Base-by-base conservation (phyloP, 192 early-diverging fungal species). In the Backusella sp. region DNA sequence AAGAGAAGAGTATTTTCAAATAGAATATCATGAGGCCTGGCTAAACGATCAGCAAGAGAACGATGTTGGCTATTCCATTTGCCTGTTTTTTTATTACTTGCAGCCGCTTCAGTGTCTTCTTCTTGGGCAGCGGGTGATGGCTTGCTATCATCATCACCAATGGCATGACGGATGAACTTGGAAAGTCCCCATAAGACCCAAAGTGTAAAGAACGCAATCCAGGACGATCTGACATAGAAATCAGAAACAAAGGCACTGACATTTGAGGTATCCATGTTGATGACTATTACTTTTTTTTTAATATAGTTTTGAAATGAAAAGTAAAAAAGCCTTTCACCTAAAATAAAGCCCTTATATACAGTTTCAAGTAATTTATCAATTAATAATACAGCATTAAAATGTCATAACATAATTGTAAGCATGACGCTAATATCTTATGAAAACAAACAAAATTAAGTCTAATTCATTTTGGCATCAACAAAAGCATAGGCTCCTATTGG, bases 1-100 rank as follows among this genome's bases (percentile, higher is more conserved):
- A 85, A 41, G 21, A 83, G 62, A 12, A 85, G 17, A 26, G 73
- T 79, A 17, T 79, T 79, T 41, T 79, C 77, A 62, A 74, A 70
- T 8, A 74, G 34, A 1, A 79, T 67, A 30, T 35, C 15, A 44
- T 79, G 77, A 30, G 77, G 65, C 7, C 37, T 74, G 32, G n/a
- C 3, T 35, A 79, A 21, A 12, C 66, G 72, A 17, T n/a, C 67
- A 14, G 35, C 17, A 26, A 53, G 19, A 14, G 49, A 53, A 19
- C 66, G 7, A 7, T 74, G 9, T 0, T 30, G 9, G 9, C 17
- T 70, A n/a, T 23, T 42, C 73, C 59, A 74, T 12, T 34, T 46
- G 9, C 65, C 66, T n/a, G 39, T n/a, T 8, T 8, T 37, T 34
- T 36, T 36, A 41, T 35, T 36, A 41, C 37, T 39, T n/a, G n/a